phyloP scores from a whole-genome alignment of 2,329 filamentous ascomycete genomes.

The Alternaria triticina region DNA sequence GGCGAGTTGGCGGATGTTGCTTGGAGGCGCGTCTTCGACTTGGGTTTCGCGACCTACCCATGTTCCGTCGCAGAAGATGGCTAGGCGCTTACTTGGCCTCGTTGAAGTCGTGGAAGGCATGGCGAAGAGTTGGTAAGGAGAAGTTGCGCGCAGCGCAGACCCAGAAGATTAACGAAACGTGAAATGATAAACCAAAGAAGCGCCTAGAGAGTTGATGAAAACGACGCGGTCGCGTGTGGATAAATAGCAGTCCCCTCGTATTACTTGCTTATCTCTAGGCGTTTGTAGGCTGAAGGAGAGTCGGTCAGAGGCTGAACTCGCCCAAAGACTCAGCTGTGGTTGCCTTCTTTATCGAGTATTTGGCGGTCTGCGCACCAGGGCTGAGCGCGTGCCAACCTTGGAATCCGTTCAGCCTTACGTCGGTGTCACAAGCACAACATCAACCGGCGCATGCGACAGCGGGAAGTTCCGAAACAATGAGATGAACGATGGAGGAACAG shows the following conservation, averaged over 20 bases:
- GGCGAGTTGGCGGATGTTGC: slow-evolving; percentile 43
- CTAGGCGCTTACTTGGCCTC: slow-evolving; percentile 32
- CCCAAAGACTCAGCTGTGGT: background rate
- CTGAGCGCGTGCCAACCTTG: slow-evolving; percentile 16
- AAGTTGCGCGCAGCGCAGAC: background rate
- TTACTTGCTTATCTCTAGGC: background rate
- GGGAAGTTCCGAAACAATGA: background rate
- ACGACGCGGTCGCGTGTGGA: background rate
- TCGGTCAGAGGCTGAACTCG: background rate
- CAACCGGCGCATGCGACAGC: background rate
- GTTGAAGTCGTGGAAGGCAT: slow-evolving; percentile 16
- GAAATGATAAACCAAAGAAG: background rate
- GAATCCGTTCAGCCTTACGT: background rate
- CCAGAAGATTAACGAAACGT: background rate
- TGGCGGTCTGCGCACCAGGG: slow-evolving; percentile 1
- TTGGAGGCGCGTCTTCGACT: slow-evolving; percentile 32
- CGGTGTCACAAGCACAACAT: slow-evolving; percentile 13
- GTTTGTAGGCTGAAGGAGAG: background rate
- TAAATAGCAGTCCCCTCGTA: background rate
- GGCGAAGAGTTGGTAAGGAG: background rate
- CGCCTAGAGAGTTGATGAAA: background rate
- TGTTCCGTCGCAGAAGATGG: slow-evolving; percentile 46
- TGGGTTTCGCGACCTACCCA: slow-evolving; percentile 46
- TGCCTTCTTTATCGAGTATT: slow-evolving; percentile 11
- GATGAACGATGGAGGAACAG: background rate